Percentiles rank a stretch among this genome's conserved stretches.
Evolutionary conservation across 345 rosid genomes (phyloP).

Genomic region (Gossypium anomalum): DNA sequence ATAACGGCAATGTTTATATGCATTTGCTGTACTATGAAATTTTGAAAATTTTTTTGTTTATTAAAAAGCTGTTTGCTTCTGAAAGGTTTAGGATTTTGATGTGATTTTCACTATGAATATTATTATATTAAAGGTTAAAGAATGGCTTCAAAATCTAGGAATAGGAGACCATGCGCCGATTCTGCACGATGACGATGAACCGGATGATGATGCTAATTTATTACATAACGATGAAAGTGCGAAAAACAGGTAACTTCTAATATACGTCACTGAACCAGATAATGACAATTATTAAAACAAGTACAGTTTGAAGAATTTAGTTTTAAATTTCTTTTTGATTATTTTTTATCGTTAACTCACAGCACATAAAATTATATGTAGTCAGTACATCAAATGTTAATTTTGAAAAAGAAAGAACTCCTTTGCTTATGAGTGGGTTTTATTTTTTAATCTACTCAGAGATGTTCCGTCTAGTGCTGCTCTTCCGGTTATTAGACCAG

Average conservation of each 20-base stretch:
- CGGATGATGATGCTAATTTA: constrained; percentile 62
- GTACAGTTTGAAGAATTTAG: no score
- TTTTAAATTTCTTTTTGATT: no score
- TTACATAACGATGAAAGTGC: constrained; percentile 72
- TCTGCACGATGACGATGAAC: constrained; percentile 77
- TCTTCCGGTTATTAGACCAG: constrained; percentile 84
- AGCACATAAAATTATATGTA: no score
- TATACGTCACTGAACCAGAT: no score
- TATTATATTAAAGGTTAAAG: constrained; percentile 88
- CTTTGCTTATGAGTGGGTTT: constrained; percentile 27
- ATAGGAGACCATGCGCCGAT: constrained; percentile 73
- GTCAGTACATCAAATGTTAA: no score
- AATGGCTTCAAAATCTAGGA: constrained; percentile 99
- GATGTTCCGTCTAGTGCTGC: constrained; percentile 98
- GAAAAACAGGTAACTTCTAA: constrained; percentile 59
- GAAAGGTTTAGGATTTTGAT: constrained; percentile 40
- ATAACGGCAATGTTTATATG: not conserved
- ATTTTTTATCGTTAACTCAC: no score
- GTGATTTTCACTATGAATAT: constrained; percentile 39
- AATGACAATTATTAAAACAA: no score
- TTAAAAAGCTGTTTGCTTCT: constrained; percentile 14
- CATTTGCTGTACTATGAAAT: not conserved
- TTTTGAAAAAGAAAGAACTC: not conserved
- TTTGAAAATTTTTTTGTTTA: not conserved
- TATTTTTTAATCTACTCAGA: constrained; percentile 42